A percentile compares a stretch with the other conserved stretches of the same genome.
phyloP scores from a whole-genome alignment of 306 rosid genomes.

The Corylus heterophylla region DNA sequence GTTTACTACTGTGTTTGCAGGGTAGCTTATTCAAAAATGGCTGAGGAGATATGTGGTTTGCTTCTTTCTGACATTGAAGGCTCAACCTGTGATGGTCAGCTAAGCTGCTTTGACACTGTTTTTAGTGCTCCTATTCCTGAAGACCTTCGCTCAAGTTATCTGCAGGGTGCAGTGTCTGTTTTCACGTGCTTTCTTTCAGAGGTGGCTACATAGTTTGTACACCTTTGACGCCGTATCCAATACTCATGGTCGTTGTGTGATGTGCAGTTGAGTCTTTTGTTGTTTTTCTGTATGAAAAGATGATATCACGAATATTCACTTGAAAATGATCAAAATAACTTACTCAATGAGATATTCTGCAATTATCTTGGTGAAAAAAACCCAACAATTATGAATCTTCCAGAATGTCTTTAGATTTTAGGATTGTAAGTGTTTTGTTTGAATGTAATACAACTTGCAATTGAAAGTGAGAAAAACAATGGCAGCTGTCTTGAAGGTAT shows the following conservation, averaged over 20 bases:
- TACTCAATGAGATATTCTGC: too few relatives aligned
- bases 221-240: not conserved
- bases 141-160: slow-evolving; percentile 70
- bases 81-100: slow-evolving; percentile 63
- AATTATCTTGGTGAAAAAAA: too few relatives aligned
- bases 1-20: slow-evolving; percentile 40
- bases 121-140: slow-evolving; percentile 78
- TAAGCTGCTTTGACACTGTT: slow-evolving; percentile 76
- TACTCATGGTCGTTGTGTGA: not conserved
- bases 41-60: slow-evolving; percentile 62
- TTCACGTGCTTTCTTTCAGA: slow-evolving; percentile 82
- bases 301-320: too few relatives aligned
- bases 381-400: too few relatives aligned
- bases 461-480: too few relatives aligned
- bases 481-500: too few relatives aligned
- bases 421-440: too few relatives aligned
- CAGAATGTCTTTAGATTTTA: too few relatives aligned
- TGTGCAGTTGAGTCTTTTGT: not conserved
- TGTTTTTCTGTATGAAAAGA: not conserved
- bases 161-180: slow-evolving; percentile 77
- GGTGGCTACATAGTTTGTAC: slow-evolving; percentile 46
- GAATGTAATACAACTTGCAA: too few relatives aligned
- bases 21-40: slow-evolving; percentile 88
- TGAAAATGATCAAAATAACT: too few relatives aligned
- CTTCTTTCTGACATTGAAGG: slow-evolving; percentile 69